Conservation (phyloP, 192 early-diverging fungal genomes). For the Umbelopsis vinacea region DNA sequence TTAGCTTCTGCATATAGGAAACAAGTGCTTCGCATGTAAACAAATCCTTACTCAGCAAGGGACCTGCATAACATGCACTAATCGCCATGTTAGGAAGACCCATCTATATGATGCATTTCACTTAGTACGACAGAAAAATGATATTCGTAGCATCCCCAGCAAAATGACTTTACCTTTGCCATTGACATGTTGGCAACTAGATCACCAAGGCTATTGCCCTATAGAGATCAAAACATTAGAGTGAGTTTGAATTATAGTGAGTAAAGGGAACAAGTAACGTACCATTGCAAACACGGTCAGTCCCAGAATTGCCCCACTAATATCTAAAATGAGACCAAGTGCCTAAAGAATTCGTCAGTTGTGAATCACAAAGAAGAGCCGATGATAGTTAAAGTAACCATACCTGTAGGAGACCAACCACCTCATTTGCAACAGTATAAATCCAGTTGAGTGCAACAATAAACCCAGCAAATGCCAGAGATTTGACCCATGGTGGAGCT, state of each 20-base stretch:
- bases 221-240: slow-evolving; percentile 7
- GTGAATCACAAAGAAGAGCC: neutral
- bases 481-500: slow-evolving; percentile 48
- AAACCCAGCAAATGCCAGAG: slow-evolving; percentile 71
- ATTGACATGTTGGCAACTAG: slow-evolving; percentile 91
- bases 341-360: slow-evolving; percentile 34
- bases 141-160: no score
- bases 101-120: slow-evolving; percentile 49
- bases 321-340: slow-evolving; percentile 75
- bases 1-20: neutral
- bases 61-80: slow-evolving; percentile 92
- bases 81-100: slow-evolving; percentile 94
- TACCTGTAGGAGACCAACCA: slow-evolving; percentile 79
- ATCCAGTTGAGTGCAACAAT: slow-evolving; percentile 81
- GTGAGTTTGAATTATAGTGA: neutral
- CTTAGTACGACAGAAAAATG: no score
- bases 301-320: slow-evolving; percentile 81
- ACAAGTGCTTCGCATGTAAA: neutral
- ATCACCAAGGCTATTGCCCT: slow-evolving; percentile 85
- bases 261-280: neutral
- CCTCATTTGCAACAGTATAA: slow-evolving; percentile 83
- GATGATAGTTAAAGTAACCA: neutral
- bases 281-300: slow-evolving; percentile 87
- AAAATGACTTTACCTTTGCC: slow-evolving; percentile 50
- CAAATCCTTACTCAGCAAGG: slow-evolving; percentile 73